Evolutionary conservation across 2,329 filamentous ascomycete genomes (phyloP).

Genomic region (Fusarium brevicatenulatum): DNA sequence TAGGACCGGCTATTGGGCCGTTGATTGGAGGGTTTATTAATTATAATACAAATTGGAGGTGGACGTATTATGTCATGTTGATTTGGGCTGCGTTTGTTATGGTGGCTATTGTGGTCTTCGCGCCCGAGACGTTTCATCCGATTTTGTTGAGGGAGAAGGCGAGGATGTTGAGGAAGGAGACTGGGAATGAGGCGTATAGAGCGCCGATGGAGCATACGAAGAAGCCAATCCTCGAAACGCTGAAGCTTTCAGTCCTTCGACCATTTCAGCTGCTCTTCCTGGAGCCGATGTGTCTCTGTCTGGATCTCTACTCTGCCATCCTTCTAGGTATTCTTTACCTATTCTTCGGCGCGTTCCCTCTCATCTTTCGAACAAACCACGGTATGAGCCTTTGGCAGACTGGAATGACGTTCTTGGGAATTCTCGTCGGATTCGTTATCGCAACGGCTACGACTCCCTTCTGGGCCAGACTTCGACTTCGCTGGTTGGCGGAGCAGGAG

Average conservation of each 20-base stretch:
- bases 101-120: conserved; percentile 20
- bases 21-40: conserved; percentile 37
- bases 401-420: conserved; percentile 27
- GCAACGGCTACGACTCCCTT: conserved; percentile 17
- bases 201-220: conserved; percentile 13
- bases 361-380: conserved; percentile 79
- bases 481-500: conserved; percentile 1
- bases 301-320: conserved; percentile 83
- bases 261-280: conserved; percentile 79
- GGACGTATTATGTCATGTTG: conserved; percentile 38
- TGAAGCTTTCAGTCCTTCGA: conserved; percentile 59
- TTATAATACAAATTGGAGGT: conserved; percentile 27
- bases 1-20: conserved; percentile 33
- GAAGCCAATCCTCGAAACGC: neutral
- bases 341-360: conserved; percentile 83
- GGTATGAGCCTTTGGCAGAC: conserved; percentile 74
- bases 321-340: conserved; percentile 84
- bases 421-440: conserved; percentile 10
- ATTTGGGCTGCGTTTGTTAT: conserved; percentile 28
- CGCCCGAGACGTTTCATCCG: conserved; percentile 38
- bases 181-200: conserved; percentile 1
- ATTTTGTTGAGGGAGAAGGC: conserved; percentile 24
- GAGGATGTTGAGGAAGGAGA: conserved; percentile 18
- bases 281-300: conserved; percentile 82
- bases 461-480: conserved; percentile 20